Percentiles rank a stretch among this genome's conserved stretches.
Conservation (phyloP, 495 filamentous ascomycete genomes). For the Terfezia boudieri region DNA sequence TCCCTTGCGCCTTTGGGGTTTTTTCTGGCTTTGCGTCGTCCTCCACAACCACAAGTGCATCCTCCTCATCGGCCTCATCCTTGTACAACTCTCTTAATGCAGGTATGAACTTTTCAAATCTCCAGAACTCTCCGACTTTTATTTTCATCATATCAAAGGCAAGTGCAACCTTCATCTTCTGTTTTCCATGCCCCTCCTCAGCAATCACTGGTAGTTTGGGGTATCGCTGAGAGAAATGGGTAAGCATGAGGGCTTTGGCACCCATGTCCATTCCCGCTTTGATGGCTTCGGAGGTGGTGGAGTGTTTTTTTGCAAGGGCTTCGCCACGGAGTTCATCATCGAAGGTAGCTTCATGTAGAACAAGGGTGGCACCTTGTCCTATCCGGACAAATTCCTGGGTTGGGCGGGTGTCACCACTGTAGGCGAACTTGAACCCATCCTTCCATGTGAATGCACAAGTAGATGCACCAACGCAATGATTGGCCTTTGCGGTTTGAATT, state of each 20-base stretch:
- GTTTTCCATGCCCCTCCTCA: constrained; percentile 15
- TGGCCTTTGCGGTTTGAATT: constrained; percentile 38
- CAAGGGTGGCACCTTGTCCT: constrained; percentile 50
- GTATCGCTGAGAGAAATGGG: constrained; percentile 93
- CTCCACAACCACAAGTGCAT: constrained; percentile 6
- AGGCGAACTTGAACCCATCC: constrained; percentile 63
- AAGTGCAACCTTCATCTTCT: constrained; percentile 37
- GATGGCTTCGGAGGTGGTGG: constrained; percentile 64
- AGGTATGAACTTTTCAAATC: constrained; percentile 50
- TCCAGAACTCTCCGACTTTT: constrained; percentile 54
- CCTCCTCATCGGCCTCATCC: constrained; percentile 11
- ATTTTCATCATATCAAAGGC: constrained; percentile 82
- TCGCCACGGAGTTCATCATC: constrained; percentile 58
- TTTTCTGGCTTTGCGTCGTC: constrained; percentile 3
- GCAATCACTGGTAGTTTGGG: constrained; percentile 49
- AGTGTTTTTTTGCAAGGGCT: constrained; percentile 74
- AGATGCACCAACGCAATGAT: constrained; percentile 57
- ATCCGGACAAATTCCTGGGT: constrained; percentile 43
- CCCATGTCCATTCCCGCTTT: constrained; percentile 53
- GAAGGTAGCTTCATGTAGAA: constrained; percentile 93
- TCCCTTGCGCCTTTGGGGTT: not conserved
- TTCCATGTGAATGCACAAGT: constrained; percentile 59
- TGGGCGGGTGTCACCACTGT: constrained; percentile 81
- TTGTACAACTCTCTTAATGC: constrained; percentile 48
- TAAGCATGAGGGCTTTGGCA: constrained; percentile 53